phyloP scores from a whole-genome alignment of 352 stramenopile species.

The Blastocystis sp. region DNA sequence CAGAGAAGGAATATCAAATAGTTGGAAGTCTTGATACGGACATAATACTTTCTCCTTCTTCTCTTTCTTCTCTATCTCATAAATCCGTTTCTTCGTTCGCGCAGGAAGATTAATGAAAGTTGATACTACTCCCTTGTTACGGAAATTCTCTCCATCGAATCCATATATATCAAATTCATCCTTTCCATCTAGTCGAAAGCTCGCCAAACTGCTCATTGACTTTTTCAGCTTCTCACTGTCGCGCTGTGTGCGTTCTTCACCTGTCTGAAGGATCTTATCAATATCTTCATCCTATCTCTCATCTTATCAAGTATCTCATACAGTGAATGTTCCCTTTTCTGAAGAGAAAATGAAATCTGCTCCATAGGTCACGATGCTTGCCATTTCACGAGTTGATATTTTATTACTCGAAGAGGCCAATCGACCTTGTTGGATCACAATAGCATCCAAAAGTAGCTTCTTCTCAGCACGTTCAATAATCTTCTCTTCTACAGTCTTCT shows the following conservation, averaged over 20 bases:
- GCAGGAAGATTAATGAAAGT: slow-evolving; percentile 29
- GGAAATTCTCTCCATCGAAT: slow-evolving; percentile 58
- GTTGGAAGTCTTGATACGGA: slow-evolving; percentile 38
- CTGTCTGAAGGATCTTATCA: slow-evolving; percentile 83
- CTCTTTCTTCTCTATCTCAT: neutral
- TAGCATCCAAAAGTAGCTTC: slow-evolving; percentile 96
- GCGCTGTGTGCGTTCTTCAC: slow-evolving; percentile 82
- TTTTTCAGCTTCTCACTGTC: slow-evolving; percentile 83
- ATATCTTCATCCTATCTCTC: slow-evolving; percentile 81
- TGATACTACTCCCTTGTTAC: neutral
- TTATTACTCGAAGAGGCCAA: neutral
- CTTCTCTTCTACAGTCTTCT: slow-evolving; percentile 96
- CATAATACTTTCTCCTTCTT: neutral
- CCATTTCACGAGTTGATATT: neutral
- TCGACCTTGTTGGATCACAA: slow-evolving; percentile 94
- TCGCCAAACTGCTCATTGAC: neutral
- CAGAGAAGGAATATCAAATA: neutral
- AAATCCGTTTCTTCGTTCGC: neutral
- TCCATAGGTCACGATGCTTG: slow-evolving; percentile 73
- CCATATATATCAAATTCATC: slow-evolving; percentile 36
- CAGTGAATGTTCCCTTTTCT: slow-evolving; percentile 69
- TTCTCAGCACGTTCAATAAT: slow-evolving; percentile 94
- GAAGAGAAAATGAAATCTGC: slow-evolving; percentile 77
- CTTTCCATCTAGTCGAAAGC: neutral
- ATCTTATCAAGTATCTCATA: slow-evolving; percentile 69